Base-by-base conservation (phyloP, 768 basidiomycete species). In the Boletus rubescentipes region DNA sequence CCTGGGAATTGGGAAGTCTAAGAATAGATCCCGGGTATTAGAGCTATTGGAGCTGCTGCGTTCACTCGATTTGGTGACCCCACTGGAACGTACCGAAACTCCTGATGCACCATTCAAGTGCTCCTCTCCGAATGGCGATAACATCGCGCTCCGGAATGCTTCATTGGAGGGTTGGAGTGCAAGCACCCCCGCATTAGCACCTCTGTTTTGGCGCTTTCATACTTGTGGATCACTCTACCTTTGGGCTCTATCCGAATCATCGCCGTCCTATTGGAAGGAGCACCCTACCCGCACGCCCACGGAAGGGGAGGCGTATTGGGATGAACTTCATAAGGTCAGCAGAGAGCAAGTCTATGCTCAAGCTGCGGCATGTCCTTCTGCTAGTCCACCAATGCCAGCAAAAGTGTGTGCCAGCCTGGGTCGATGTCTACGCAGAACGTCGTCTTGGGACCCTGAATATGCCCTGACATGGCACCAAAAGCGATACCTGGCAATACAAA, bases 381-480 rank as follows among this genome's bases (percentile, higher is more conserved):
- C 59, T 44, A 59, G 53, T 38, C 58, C 58, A 34, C 64, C 63
- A 10, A 49, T 49, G n/a, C 67, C 63, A n/a, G 53, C 66, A 23
- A 61, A 61, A 36, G 62, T 68, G 12, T 66, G 61, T 20, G 40
- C 71, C 20, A 62, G 66, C 26, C 61, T 80, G 15, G 73, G 71
- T 46, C 76, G 77, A 52, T 78, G 79, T n/a, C 71, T 89, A n/a
- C 80, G 83, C 38, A 81, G 85, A 16, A 59, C 68, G 21, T 71
- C 70, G 2, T 83, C 84, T 2, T 92, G 90, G 90, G 77, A 72
- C 31, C 64, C 77, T 14, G 65, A 74, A 6, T 91, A 91, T 62
- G 72, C 77, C 50, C 68, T 92, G 43, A 82, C 86, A 0, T 84
- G 80, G 79, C 79, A 82, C 64, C 90, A 92, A 67, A 79, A 73